These are phyloP conservation scores for Ophiosphaerella herpotricha DNA, from an alignment of 2,329 filamentous ascomycete genomes.

Conservation along the genomic window DNA sequence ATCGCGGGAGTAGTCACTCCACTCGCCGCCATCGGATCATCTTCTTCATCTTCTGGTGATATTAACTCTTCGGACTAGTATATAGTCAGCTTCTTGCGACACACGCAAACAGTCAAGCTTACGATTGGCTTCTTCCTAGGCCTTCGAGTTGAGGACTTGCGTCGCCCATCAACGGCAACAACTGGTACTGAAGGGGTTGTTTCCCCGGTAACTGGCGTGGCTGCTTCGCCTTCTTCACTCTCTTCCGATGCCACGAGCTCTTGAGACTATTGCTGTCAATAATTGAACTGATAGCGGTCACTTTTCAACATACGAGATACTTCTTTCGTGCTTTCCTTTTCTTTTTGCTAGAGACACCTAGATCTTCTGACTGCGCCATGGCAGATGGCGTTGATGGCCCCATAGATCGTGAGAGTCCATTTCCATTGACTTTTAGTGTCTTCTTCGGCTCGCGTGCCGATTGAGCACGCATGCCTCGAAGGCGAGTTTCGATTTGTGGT, in stretches of 20 bases:
- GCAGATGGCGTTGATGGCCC: slow-evolving; percentile 21
- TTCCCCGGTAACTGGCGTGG: slow-evolving; percentile 7
- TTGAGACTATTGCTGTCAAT: slow-evolving; percentile 31
- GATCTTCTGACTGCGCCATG: slow-evolving; percentile 23
- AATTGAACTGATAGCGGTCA: not conserved
- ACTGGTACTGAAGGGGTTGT: slow-evolving; percentile 15
- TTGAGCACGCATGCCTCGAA: slow-evolving; percentile 24
- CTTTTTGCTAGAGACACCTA: slow-evolving; percentile 31
- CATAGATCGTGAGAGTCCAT: slow-evolving; percentile 18
- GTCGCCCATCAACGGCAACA: slow-evolving; percentile 23
- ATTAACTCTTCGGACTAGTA: slow-evolving; percentile 35
- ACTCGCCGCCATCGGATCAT: slow-evolving; percentile 29
- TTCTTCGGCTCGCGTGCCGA: slow-evolving; percentile 30
- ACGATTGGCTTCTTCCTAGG: slow-evolving; percentile 38
- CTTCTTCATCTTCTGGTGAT: slow-evolving; percentile 36
- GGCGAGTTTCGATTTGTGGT: slow-evolving; percentile 19
- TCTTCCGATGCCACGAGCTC: slow-evolving; percentile 39
- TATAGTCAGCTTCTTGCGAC: slow-evolving; percentile 4
- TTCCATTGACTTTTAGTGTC: slow-evolving; percentile 31
- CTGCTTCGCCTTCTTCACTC: slow-evolving; percentile 22
- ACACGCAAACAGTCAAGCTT: slow-evolving; percentile 11
- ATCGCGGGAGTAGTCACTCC: slow-evolving; percentile 15
- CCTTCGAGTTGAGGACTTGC: slow-evolving; percentile 32
- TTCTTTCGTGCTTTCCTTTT: slow-evolving; percentile 35
- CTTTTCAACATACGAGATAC: slow-evolving; percentile 25